Base-by-base conservation (phyloP, 1,284 basidiomycete genomes). In the Puccinia hordei region DNA sequence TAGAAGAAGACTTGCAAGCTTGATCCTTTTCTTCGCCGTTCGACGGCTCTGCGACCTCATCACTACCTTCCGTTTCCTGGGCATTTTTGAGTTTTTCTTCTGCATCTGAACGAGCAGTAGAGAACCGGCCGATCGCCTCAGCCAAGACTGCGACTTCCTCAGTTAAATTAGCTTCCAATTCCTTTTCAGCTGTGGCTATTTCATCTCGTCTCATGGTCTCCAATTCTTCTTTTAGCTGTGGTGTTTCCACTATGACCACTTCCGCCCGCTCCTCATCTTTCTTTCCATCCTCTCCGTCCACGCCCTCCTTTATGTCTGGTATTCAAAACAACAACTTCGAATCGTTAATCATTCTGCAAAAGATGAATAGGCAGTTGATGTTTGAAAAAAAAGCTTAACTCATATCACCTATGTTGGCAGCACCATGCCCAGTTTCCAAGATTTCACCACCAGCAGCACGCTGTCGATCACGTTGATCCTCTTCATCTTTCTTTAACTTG, bases 401-500 rank as follows among this genome's bases (percentile, higher is more conserved):
- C 55, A 61, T 57, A 73, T 44, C 80, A 49, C 19, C 55, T 81
- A 55, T 41, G 75, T 69, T 71, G 63, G 59, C 66, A 49, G 61
- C 17, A 2, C 65, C 71, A 61, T 73, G 61, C 19, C 55, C 69
- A 33, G 49, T 35, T 73, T 72, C 71, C 71, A 68, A 46, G 46
- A 69, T 76, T 27, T 80, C 75, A 22, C 72, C 76, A 61, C 81
- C 82, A 41, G 82, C 82, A 51, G 82, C 82, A 68, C 82, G 69
- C 59, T 78, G 81, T 8, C 73, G 71, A 80, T 82, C 78, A 24
- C 69, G 59, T 73, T 73, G 55, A 73, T 73, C 92, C 83, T 95
- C 93, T 75, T 94, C 93, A 84, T 95, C 93, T 85, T 92, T 92
- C 85, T 91, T 89, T 83, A 95, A 86, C 1, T 88, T 88, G 0